These are phyloP conservation scores for Candida xiaguanensis DNA, from an alignment of 805 yeast species.

Conservation along the genomic window DNA sequence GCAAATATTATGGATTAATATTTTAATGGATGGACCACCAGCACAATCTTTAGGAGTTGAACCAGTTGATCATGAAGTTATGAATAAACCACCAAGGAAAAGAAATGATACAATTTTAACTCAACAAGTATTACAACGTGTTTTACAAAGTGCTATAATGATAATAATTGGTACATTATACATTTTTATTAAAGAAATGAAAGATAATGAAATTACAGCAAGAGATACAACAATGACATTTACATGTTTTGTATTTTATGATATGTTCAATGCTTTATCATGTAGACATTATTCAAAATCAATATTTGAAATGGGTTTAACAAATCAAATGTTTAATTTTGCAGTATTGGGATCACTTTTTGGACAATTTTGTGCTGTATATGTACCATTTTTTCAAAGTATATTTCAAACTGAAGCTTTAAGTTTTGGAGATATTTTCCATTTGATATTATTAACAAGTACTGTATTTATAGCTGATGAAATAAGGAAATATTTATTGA, in stretches of 20 bases:
- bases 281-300: conserved; percentile 89
- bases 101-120: conserved; percentile 85
- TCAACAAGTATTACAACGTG: conserved; percentile 59
- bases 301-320: conserved; percentile 74
- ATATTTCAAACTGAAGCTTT: conserved; percentile 95
- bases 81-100: conserved; percentile 93
- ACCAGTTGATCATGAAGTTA: conserved; percentile 93
- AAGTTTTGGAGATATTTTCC: conserved; percentile 61
- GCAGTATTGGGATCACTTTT: conserved; percentile 85
- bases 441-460: conserved; percentile 63
- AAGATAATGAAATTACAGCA: conserved; percentile 75
- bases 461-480: conserved; percentile 87
- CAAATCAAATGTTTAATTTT: conserved; percentile 85
- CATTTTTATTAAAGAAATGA: conserved; percentile 83
- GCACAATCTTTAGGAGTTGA: conserved; percentile 97
- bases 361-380: conserved; percentile 92
- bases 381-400: conserved; percentile 87
- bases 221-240: conserved; percentile 99
- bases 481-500: conserved; percentile 51
- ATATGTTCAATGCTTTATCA: conserved; percentile 93
- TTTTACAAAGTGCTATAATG: conserved; percentile 70
- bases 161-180: conserved; percentile 84
- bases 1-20: conserved; percentile 98
- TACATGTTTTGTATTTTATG: conserved; percentile 92
- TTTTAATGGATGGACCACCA: conserved; percentile 98